phyloP scores from a whole-genome alignment of 192 early-diverging fungal genomes.

The Podila verticillata region DNA sequence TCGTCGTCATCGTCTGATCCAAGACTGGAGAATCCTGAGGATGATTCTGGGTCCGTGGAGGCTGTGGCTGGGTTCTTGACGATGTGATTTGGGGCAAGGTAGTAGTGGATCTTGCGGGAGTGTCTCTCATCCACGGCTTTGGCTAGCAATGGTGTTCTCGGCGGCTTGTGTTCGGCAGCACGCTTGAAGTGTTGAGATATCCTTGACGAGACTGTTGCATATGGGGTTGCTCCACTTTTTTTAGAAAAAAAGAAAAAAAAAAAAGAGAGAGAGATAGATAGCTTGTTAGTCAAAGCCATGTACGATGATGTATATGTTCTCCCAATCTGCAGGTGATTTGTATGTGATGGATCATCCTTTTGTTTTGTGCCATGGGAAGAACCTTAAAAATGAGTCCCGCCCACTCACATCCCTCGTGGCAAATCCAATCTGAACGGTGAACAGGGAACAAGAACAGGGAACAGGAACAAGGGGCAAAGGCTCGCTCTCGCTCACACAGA shows the following conservation, averaged over 20 bases:
- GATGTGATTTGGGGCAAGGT: slow-evolving; percentile 62
- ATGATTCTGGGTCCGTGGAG: slow-evolving; percentile 37
- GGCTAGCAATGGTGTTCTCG: slow-evolving; percentile 75
- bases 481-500: too few relatives aligned
- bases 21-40: slow-evolving; percentile 44
- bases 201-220: slow-evolving; percentile 88
- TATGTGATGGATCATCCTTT: not conserved
- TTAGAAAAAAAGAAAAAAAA: slow-evolving; percentile 8
- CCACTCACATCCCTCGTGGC: too few relatives aligned
- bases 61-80: slow-evolving; percentile 38
- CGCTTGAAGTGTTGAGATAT: slow-evolving; percentile 92
- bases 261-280: too few relatives aligned
- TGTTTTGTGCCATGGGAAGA: not conserved
- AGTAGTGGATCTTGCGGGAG: slow-evolving; percentile 80
- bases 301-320: too few relatives aligned
- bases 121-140: slow-evolving; percentile 76
- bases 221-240: slow-evolving; percentile 80
- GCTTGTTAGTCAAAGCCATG: too few relatives aligned
- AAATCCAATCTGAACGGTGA: too few relatives aligned
- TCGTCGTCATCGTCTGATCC: slow-evolving; percentile 48
- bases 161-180: slow-evolving; percentile 78
- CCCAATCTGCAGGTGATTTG: too few relatives aligned
- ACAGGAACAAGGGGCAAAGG: too few relatives aligned
- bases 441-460: too few relatives aligned
- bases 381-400: not conserved